phyloP scores from a whole-genome alignment of 805 yeast species.

The Ogataea kodamae region DNA sequence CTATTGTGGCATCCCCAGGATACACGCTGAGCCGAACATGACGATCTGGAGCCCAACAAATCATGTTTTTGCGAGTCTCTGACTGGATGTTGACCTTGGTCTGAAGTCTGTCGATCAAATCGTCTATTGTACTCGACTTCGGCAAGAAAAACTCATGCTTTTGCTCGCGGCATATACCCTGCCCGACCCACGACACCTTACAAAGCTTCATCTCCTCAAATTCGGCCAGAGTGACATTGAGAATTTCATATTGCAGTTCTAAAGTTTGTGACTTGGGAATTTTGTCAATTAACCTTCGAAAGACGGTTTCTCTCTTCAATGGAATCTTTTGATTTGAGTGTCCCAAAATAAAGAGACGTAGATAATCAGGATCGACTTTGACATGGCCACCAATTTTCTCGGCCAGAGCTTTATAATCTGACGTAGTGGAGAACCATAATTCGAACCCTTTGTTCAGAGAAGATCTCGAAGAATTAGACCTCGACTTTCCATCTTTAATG shows the following conservation, averaged over 20 bases:
- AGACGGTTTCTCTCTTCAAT: conserved; percentile 36
- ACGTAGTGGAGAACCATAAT: conserved; percentile 66
- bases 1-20: conserved; percentile 37
- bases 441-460: conserved; percentile 36
- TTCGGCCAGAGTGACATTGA: conserved; percentile 71
- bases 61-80: conserved; percentile 42
- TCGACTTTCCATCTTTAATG: conserved; percentile 14
- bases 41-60: conserved; percentile 54
- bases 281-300: conserved; percentile 36
- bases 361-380: conserved; percentile 51
- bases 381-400: conserved; percentile 54
- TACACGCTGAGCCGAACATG: conserved; percentile 29
- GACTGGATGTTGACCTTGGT: conserved; percentile 50
- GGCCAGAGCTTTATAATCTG: conserved; percentile 58
- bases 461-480: conserved; percentile 13
- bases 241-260: conserved; percentile 66
- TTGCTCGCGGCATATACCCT: conserved; percentile 68
- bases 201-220: conserved; percentile 71
- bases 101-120: conserved; percentile 53
- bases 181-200: conserved; percentile 67
- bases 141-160: conserved; percentile 68
- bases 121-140: conserved; percentile 50
- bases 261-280: conserved; percentile 42
- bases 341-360: conserved; percentile 63
- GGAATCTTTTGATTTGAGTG: conserved; percentile 58